These are phyloP conservation scores for Hansenula lynferdii DNA, from an alignment of 1,139 yeast species.

Conservation along the genomic window DNA sequence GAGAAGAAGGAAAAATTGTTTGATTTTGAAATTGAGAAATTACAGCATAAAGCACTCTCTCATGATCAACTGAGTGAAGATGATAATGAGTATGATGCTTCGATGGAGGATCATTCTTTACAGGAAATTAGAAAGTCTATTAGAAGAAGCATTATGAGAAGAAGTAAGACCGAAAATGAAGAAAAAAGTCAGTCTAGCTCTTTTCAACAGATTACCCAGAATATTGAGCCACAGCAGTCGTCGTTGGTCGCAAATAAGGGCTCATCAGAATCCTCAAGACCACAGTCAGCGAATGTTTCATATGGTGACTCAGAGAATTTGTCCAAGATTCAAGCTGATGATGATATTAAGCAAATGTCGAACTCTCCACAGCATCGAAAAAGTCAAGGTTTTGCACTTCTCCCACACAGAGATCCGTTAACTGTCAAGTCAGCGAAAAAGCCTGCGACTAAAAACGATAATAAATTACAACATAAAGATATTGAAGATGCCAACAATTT, in stretches of 20 bases:
- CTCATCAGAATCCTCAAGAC: constrained; percentile 4
- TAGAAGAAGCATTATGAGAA: constrained; percentile 20
- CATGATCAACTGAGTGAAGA: constrained; percentile 4
- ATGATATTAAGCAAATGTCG: too few relatives aligned
- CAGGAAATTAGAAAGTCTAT: constrained; percentile 27
- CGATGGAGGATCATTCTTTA: constrained; percentile 23
- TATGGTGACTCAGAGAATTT: background rate
- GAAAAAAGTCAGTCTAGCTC: too few relatives aligned
- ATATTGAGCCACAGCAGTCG: constrained; percentile 13
- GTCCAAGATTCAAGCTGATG: constrained; percentile 6
- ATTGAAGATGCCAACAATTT: background rate
- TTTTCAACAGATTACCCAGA: constrained; percentile 8
- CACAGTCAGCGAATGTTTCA: background rate
- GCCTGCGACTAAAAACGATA: background rate
- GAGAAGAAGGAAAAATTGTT: too few relatives aligned
- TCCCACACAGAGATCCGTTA: constrained; percentile 41
- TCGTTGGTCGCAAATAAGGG: constrained; percentile 15
- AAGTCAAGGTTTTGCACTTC: constrained; percentile 35
- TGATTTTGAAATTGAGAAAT: background rate
- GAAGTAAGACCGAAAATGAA: constrained; percentile 8
- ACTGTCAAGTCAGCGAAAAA: constrained; percentile 31
- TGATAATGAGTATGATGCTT: constrained; percentile 13
- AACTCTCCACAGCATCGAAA: constrained; percentile 17
- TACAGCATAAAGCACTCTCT: background rate
- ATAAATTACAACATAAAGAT: background rate